Evolutionary conservation across 2,329 filamentous ascomycete genomes (phyloP), one percentile per base, ranked within the genome.

Genomic region (Trichoderma sp.): DNA sequence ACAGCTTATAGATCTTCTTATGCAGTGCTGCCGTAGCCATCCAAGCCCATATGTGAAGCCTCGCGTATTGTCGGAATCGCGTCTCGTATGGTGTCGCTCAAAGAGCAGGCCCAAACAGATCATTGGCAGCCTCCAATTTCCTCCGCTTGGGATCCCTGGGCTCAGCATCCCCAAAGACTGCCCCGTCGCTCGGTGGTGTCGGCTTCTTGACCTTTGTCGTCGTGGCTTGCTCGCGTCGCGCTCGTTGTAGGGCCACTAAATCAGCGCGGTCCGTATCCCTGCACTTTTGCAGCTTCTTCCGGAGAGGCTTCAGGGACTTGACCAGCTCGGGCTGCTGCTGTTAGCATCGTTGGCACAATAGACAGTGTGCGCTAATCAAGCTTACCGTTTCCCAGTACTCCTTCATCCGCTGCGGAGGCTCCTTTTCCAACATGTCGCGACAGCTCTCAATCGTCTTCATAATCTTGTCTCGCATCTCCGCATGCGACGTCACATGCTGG

Each of bases 251-350:
- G 55, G 87, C 87, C 19, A 92, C 87, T 3, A 93, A 76, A 74
- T 93, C 89, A 50, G 84, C 86, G 64, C 90, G 86, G 70, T 91
- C 88, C 0, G 90, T 90, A 71, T 94, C 90, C 65, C 88, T 82
- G 70, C 90, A 93, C 70, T 83, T 85, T 67, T 85, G 86, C n/a
- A 93, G 80, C 74, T 92, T 93, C 76, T 84, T 87, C 17, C 87
- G 82, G 14, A 92, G 76, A 0, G 83, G 82, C 48, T 85, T 85
- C 69, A 87, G 81, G 3, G 73, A 72, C 51, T 78, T 78, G 60
- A 76, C 69, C 10, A 73, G 78, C 64, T 82, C 84, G 67, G 77
- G 76, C 79, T 82, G 68, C 72, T 6, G 3, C n/a, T 9, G 58
- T 74, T 66, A 74, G 72, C 44, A 43, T 54, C 3, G 30, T 19